phyloP scores from a whole-genome alignment of 257 asterid genomes.

The Nicotiana knightiana region DNA sequence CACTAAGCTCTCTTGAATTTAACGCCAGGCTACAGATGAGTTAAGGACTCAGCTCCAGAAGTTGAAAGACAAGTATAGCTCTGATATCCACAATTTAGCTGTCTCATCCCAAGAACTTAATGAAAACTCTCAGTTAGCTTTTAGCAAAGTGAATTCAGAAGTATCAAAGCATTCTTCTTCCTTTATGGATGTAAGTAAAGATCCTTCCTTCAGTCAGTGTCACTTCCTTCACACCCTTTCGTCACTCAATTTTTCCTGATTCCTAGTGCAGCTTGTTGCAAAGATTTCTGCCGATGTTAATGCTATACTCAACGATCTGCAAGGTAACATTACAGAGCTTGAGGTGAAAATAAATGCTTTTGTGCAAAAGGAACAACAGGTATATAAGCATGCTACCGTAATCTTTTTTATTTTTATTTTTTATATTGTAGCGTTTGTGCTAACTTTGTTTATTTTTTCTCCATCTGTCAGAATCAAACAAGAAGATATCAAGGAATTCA shows the following conservation, averaged over 20 bases:
- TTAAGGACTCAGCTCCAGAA: constrained; percentile 28
- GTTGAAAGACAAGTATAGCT: constrained; percentile 21
- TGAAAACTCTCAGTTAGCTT: constrained; percentile 30
- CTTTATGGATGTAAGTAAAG: constrained; percentile 29
- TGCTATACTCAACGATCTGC: constrained; percentile 28
- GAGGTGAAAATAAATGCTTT: constrained; percentile 28
- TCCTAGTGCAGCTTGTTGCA: constrained; percentile 27
- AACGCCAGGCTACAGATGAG: constrained; percentile 36
- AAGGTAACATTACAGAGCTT: constrained; percentile 26
- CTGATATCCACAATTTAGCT: constrained; percentile 30
- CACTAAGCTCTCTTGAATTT: constrained; percentile 6
- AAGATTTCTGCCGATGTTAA: constrained; percentile 31
- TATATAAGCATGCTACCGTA: constrained; percentile 6
- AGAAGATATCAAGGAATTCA: constrained; percentile 28
- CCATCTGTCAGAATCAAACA: constrained; percentile 26
- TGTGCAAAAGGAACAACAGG: constrained; percentile 39
- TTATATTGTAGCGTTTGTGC: background rate
- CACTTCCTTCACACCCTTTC: background rate
- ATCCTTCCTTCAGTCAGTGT: background rate
- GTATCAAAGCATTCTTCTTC: constrained; percentile 34
- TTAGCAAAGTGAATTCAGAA: constrained; percentile 36
- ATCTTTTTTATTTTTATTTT: background rate
- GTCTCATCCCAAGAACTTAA: constrained; percentile 33
- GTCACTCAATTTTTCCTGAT: background rate
- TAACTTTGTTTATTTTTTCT: background rate